Percentiles rank a stretch among this genome's conserved stretches.
These are phyloP conservation scores for Taxawa tesnikishii DNA, from an alignment of 2,329 filamentous ascomycete species.

Conservation along the genomic window DNA sequence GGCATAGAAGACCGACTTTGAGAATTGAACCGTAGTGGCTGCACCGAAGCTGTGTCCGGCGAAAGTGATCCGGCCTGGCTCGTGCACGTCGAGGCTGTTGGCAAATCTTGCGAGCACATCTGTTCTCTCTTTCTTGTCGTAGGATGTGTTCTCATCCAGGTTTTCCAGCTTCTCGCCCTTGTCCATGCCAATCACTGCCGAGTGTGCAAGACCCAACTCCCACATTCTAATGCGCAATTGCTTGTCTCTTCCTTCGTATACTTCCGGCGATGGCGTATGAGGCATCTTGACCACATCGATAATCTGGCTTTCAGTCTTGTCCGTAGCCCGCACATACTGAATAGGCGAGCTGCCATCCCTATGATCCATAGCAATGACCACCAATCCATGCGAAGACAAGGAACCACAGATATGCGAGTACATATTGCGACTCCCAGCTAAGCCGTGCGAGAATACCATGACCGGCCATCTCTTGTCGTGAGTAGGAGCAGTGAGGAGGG, in stretches of 20 bases:
- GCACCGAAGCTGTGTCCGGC: slow-evolving; percentile 75
- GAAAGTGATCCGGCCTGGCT: slow-evolving; percentile 62
- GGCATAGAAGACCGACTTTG: slow-evolving; percentile 68
- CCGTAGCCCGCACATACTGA: slow-evolving; percentile 55
- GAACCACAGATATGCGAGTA: slow-evolving; percentile 77
- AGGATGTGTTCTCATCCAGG: slow-evolving; percentile 28
- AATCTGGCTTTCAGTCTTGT: slow-evolving; percentile 23
- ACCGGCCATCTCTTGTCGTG: slow-evolving; percentile 58
- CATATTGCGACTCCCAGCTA: slow-evolving; percentile 69
- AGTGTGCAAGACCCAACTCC: slow-evolving; percentile 63
- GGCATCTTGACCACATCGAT: slow-evolving; percentile 36
- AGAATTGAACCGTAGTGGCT: slow-evolving; percentile 59
- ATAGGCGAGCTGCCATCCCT: slow-evolving; percentile 69
- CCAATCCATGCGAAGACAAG: slow-evolving; percentile 66
- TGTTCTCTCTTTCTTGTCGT: slow-evolving; percentile 20
- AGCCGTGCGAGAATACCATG: slow-evolving; percentile 74
- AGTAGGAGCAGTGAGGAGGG: slow-evolving; percentile 38
- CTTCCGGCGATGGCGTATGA: slow-evolving; percentile 52
- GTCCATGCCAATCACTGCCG: slow-evolving; percentile 57
- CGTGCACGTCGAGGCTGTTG: slow-evolving; percentile 52
- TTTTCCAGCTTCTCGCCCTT: slow-evolving; percentile 35
- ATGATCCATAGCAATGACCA: slow-evolving; percentile 73
- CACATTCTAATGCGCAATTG: slow-evolving; percentile 66
- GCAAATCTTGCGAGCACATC: slow-evolving; percentile 47
- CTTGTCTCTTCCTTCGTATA: slow-evolving; percentile 54